Base-by-base conservation (phyloP, 768 basidiomycete species). In the Hirschioporus abietinus region DNA sequence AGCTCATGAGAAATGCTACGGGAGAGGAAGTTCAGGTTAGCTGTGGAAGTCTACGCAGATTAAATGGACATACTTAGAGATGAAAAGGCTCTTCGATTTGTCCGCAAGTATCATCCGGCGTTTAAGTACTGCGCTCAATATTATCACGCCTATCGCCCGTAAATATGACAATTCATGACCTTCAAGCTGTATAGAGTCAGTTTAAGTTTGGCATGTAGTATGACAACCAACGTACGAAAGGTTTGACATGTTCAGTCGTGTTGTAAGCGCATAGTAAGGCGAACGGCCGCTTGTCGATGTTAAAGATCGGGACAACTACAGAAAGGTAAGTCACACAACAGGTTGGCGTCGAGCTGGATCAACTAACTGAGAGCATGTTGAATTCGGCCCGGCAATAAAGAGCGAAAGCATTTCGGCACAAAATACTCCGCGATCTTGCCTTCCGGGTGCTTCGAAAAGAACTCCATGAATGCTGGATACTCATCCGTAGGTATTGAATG, bases 21-120 rank as follows among this genome's bases (percentile, higher is more conserved):
- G 36, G 52, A 42, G 30, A n/a, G 34, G 66, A 35, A 15, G 15
- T 9, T 62, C 66, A 27, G 59, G 36, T 58, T 20, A 26, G 36
- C 23, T 63, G 30, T 30, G 26, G 7, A 23, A 25, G 24, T 17
- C 24, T 20, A 24, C 60, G 26, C 58, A 52, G 25, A n/a, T 10
- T 58, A 59, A 63, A 25, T 25, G 7, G 15, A 72, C 86, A 59
- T 65, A 92, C 92, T 96, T 95, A 15, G 93, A 95, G 67, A 96
- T 96, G 77, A 96, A 96, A 59, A 93, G 75, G 69, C 90, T 88
- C 78, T 96, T 97, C 0, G 95, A 91, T 74, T 96, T 96, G 75
- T 98, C 96, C 20, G 96, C 96, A 2, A 96, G 82, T 42, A 93
- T 89, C 93, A 97, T 96, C 26, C 94, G 81, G 65, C 93, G 85